phyloP scores from a whole-genome alignment of 345 rosid species.

The Acer saccharum region DNA sequence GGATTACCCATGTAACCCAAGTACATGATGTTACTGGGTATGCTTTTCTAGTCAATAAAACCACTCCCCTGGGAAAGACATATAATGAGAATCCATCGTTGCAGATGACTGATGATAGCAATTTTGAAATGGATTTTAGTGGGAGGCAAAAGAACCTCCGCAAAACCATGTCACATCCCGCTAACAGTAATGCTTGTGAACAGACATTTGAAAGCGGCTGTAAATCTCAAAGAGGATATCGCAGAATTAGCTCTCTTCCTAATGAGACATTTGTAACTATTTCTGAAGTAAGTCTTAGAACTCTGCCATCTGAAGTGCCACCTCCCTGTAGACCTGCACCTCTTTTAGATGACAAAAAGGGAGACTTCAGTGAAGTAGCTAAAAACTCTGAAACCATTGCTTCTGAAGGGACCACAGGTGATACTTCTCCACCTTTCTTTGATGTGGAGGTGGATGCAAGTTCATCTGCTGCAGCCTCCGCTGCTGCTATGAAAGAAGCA shows the following conservation, averaged over 20 bases:
- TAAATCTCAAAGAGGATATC: slow-evolving; percentile 34
- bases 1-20: slow-evolving; percentile 50
- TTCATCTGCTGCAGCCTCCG: slow-evolving; percentile 74
- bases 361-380: slow-evolving; percentile 32
- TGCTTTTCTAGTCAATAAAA: slow-evolving; percentile 59
- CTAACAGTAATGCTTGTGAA: slow-evolving; percentile 26
- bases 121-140: slow-evolving; percentile 31
- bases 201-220: slow-evolving; percentile 36
- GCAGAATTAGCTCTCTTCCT: slow-evolving; percentile 42
- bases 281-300: slow-evolving; percentile 77
- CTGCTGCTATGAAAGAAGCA: slow-evolving; percentile 79
- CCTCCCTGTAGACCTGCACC: slow-evolving; percentile 92
- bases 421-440: slow-evolving; percentile 67
- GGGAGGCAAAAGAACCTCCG: slow-evolving; percentile 40
- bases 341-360: slow-evolving; percentile 33
- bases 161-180: slow-evolving; percentile 46
- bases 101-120: slow-evolving; percentile 35
- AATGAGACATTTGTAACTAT: slow-evolving; percentile 62
- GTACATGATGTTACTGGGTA: slow-evolving; percentile 49
- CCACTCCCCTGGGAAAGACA: slow-evolving; percentile 28
- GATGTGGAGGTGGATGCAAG: slow-evolving; percentile 93
- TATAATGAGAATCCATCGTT: slow-evolving; percentile 28
- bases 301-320: slow-evolving; percentile 76
- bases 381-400: slow-evolving; percentile 40
- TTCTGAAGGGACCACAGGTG: slow-evolving; percentile 44